These are phyloP conservation scores for Triticum turgidum DNA, from an alignment of 176 grass and related monocot genomes.

Conservation along the genomic window DNA sequence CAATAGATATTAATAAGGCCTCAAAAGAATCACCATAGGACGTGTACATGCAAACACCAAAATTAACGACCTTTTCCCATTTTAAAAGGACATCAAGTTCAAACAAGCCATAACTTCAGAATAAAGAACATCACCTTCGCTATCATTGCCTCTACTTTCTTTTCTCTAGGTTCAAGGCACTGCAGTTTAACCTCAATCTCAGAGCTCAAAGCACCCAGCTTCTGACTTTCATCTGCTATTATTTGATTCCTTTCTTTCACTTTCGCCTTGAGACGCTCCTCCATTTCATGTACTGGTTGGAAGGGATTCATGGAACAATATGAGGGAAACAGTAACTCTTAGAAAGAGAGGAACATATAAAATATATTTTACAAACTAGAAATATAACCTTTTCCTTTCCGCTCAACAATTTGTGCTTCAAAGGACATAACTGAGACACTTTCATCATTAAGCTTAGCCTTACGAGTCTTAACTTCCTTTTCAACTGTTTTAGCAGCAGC, in stretches of 20 bases:
- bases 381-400: conserved; percentile 23
- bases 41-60: neutral
- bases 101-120: conserved; percentile 10
- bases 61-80: neutral
- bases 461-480: conserved; percentile 76
- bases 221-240: conserved; percentile 48
- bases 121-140: conserved; percentile 42
- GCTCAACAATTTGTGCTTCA: conserved; percentile 55
- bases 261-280: conserved; percentile 45
- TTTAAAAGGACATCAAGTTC: neutral
- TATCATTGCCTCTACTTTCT: conserved; percentile 39
- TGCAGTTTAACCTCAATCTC: conserved; percentile 64
- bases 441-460: conserved; percentile 60
- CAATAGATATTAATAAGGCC: neutral
- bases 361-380: too few species aligned
- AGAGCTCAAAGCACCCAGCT: conserved; percentile 44
- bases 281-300: conserved; percentile 39
- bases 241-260: conserved; percentile 55
- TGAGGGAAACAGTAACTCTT: neutral
- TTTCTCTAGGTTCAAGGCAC: conserved; percentile 45
- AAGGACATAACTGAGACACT: conserved; percentile 42
- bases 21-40: neutral
- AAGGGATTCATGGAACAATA: conserved; percentile 5
- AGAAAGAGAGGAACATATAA: neutral
- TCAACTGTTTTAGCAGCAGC: conserved; percentile 65